phyloP scores from a whole-genome alignment of 192 early-diverging fungal species.

The Rhizoclosmatium globosum region DNA sequence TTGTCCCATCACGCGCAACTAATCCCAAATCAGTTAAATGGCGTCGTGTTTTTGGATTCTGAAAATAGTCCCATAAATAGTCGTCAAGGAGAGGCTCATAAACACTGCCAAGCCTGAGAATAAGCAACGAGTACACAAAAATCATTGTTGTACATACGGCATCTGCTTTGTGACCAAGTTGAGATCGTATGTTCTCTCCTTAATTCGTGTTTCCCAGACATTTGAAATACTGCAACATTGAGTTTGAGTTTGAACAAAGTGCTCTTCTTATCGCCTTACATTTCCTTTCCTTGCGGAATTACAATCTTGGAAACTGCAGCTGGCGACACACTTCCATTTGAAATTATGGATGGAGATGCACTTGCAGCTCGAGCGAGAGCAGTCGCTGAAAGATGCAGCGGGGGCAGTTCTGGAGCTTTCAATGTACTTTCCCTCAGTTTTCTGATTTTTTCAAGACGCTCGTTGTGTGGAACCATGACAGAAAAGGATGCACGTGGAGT shows the following conservation, averaged over 20 bases:
- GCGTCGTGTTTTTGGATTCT: slow-evolving; percentile 52
- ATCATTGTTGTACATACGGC: slow-evolving; percentile 27
- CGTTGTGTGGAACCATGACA: too few species aligned
- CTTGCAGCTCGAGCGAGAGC: background rate
- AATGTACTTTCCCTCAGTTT: background rate
- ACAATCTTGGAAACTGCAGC: background rate
- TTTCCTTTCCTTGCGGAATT: slow-evolving; percentile 19
- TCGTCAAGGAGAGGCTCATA: slow-evolving; percentile 67
- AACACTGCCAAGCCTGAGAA: background rate
- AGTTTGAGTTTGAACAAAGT: background rate
- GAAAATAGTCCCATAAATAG: slow-evolving; percentile 64
- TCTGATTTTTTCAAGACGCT: too few species aligned
- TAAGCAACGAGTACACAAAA: background rate
- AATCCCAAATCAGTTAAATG: slow-evolving; percentile 58
- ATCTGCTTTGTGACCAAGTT: slow-evolving; percentile 61
- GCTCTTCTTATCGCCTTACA: background rate
- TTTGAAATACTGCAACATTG: background rate
- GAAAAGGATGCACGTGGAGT: too few species aligned
- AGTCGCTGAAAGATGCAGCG: background rate
- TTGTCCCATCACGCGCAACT: slow-evolving; percentile 52
- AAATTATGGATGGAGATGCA: background rate
- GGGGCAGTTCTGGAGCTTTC: background rate
- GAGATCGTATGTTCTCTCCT: slow-evolving; percentile 62
- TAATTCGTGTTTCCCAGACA: slow-evolving; percentile 37
- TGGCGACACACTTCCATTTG: background rate